phyloP scores from a whole-genome alignment of 306 rosid genomes.

The Cucurbita pepo region DNA sequence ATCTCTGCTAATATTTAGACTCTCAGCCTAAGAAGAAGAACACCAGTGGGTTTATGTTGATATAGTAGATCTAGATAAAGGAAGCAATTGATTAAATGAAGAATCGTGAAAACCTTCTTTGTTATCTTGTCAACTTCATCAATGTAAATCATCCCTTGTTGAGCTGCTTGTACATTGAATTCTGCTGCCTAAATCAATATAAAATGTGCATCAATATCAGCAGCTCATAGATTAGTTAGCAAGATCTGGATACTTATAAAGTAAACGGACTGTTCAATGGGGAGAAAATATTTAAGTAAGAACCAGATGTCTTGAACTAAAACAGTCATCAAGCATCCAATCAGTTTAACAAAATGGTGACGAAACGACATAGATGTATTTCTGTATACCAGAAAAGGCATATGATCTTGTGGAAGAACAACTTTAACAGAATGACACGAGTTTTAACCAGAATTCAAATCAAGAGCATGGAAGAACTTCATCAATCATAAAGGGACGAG shows the following conservation, averaged over 20 bases:
- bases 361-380: neutral
- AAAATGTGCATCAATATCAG: neutral
- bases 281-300: neutral
- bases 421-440: neutral
- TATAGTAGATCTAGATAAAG: constrained; percentile 5
- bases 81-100: neutral
- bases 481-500: neutral
- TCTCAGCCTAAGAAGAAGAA: constrained; percentile 58
- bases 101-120: constrained; percentile 51
- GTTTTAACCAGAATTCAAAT: neutral
- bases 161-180: constrained; percentile 95
- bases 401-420: neutral
- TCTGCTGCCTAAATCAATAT: constrained; percentile 63
- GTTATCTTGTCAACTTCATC: constrained; percentile 99
- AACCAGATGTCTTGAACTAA: neutral
- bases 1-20: constrained; percentile 84
- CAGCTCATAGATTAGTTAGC: neutral
- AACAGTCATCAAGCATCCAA: neutral
- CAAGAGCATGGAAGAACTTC: neutral
- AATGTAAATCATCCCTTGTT: constrained; percentile 91
- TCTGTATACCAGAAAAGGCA: neutral
- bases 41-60: constrained; percentile 2
- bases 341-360: neutral
- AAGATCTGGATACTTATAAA: neutral
- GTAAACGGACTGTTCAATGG: neutral